Evolutionary conservation across 495 filamentous ascomycete species (phyloP).

Genomic region (Penicillium salamii): DNA sequence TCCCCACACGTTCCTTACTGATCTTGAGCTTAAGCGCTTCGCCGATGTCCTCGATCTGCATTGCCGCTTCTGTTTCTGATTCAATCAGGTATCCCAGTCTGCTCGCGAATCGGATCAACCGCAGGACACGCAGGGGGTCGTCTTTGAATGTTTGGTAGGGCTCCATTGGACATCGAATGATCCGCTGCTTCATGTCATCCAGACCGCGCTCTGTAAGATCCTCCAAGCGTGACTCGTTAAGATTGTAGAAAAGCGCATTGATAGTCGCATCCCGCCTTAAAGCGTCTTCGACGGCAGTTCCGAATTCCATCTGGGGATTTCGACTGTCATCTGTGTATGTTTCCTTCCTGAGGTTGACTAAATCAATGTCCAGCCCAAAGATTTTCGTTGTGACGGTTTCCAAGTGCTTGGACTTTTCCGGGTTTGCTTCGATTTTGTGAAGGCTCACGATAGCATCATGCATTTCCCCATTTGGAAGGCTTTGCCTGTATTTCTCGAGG

Average conservation of each 20-base stretch:
- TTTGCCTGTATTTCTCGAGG: conserved; percentile 52
- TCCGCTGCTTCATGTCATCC: conserved; percentile 63
- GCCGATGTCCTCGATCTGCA: conserved; percentile 72
- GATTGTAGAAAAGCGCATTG: conserved; percentile 95
- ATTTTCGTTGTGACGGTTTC: conserved; percentile 87
- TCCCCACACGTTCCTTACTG: conserved; percentile 79
- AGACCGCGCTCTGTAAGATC: conserved; percentile 78
- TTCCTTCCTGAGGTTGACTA: conserved; percentile 93
- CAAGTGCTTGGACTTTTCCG: conserved; percentile 96
- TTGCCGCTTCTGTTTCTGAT: conserved; percentile 60
- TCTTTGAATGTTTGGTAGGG: conserved; percentile 93
- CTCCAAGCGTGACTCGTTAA: conserved; percentile 70
- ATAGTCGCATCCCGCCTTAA: conserved; percentile 87
- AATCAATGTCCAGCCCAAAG: conserved; percentile 84
- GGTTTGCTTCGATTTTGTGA: conserved; percentile 82
- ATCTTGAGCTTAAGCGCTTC: conserved; percentile 83
- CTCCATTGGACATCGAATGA: conserved; percentile 84
- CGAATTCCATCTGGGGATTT: conserved; percentile 91
- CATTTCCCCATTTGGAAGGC: conserved; percentile 23
- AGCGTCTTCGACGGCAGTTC: conserved; percentile 86
- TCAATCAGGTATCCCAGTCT: conserved; percentile 78
- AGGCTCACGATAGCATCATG: conserved; percentile 49
- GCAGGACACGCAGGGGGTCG: conserved; percentile 86
- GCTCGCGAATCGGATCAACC: conserved; percentile 87
- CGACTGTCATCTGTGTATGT: conserved; percentile 81